Evolutionary conservation across 352 stramenopile genomes (phyloP).

Genomic region (Pythium aphanidermatum): DNA sequence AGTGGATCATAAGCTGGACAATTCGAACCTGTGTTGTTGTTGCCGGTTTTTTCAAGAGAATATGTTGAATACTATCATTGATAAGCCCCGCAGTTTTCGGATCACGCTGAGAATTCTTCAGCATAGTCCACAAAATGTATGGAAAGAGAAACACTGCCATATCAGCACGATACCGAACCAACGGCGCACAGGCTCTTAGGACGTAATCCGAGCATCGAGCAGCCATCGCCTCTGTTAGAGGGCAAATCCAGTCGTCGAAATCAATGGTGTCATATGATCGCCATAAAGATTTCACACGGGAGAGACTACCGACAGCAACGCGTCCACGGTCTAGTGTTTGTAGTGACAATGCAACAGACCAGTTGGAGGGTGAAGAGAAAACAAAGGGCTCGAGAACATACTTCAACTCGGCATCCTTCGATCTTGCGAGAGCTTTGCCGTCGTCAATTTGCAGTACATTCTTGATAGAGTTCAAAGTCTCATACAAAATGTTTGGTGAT

Average conservation of each 20-base stretch:
- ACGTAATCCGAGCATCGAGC: slow-evolving; percentile 34
- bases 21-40: slow-evolving; percentile 18
- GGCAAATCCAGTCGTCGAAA: slow-evolving; percentile 61
- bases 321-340: slow-evolving; percentile 7
- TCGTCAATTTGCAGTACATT: slow-evolving; percentile 36
- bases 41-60: slow-evolving; percentile 19
- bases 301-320: slow-evolving; percentile 2
- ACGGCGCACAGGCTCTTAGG: slow-evolving; percentile 35
- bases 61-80: slow-evolving; percentile 34
- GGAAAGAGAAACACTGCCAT: slow-evolving; percentile 77
- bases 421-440: slow-evolving; percentile 31
- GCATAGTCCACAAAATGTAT: slow-evolving; percentile 39
- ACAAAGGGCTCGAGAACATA: slow-evolving; percentile 51
- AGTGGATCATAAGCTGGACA: slow-evolving; percentile 71
- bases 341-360: slow-evolving; percentile 27
- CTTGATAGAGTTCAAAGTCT: slow-evolving; percentile 44
- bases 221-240: slow-evolving; percentile 37
- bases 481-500: slow-evolving; percentile 30
- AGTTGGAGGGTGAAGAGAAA: slow-evolving; percentile 40
- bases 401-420: slow-evolving; percentile 59
- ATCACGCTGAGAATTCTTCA: slow-evolving; percentile 15
- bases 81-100: slow-evolving; percentile 19
- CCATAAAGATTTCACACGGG: slow-evolving; percentile 24
- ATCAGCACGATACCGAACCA: slow-evolving; percentile 38
- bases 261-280: slow-evolving; percentile 20